phyloP scores from a whole-genome alignment of 2,329 filamentous ascomycete species.

The Trichoderma simmonsii region DNA sequence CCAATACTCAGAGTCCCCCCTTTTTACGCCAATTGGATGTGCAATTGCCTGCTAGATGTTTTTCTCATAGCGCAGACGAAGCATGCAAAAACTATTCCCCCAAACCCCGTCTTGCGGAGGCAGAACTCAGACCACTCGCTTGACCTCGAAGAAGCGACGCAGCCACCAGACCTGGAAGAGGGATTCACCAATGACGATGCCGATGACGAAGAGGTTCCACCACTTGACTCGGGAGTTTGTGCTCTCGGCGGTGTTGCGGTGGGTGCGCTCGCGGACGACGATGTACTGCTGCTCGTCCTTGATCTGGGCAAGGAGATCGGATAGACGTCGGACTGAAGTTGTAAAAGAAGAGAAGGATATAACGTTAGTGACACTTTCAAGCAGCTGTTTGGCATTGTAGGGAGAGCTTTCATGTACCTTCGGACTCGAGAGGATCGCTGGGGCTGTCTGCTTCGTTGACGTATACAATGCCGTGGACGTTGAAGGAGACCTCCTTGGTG shows the following conservation, averaged over 20 bases:
- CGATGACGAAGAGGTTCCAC: conserved; percentile 98
- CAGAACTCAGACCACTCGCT: conserved; percentile 55
- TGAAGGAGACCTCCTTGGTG: conserved; percentile 98
- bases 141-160: conserved; percentile 94
- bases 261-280: conserved; percentile 87
- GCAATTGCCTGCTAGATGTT: background rate
- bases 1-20: conserved; percentile 4
- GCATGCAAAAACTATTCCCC: background rate
- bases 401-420: conserved; percentile 59
- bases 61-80: background rate
- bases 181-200: conserved; percentile 83
- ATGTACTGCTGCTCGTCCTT: conserved; percentile 99
- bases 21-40: conserved; percentile 24
- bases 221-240: conserved; percentile 97
- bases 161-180: conserved; percentile 99
- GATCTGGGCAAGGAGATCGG: conserved; percentile 83
- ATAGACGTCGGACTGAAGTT: conserved; percentile 69
- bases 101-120: background rate
- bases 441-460: conserved; percentile 83
- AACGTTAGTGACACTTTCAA: background rate
- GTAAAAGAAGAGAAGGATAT: background rate
- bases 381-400: conserved; percentile 15
- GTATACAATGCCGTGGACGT: conserved; percentile 98
- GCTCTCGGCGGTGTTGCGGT: conserved; percentile 98
- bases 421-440: conserved; percentile 83